Base-by-base conservation (phyloP, 495 filamentous ascomycete species). In the Annulohypoxylon nitens region DNA sequence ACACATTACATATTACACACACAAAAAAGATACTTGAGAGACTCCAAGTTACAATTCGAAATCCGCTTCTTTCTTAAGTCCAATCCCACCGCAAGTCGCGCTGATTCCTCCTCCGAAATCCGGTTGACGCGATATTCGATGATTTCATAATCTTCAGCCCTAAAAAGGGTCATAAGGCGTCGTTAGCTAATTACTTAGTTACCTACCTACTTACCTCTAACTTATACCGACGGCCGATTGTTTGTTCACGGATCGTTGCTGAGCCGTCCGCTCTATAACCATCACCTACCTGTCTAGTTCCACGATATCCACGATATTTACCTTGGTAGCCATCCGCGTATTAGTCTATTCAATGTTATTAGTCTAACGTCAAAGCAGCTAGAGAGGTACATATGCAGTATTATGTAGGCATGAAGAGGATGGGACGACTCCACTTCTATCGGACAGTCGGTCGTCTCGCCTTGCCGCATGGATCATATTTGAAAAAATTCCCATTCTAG, bases 101-200 rank as follows among this genome's bases (percentile, higher is more conserved):
- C n/a, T 26, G 34, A 41, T n/a, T 45, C 59, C 58, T 59, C 7
- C 61, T 45, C 69, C 69, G 69, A 71, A 71, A 55, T 47, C 69
- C 69, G 69, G 43, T 55, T 55, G 20, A 36, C 9, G 37, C 34
- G 18, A 48, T 50, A 26, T 55, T 47, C 23, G 25, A 53, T 20
- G 50, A 54, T 53, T 54, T 54, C 23, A 54, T 54, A 20, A 57
- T 20, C 30, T 37, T 57, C 53, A 57, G 53, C 53, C 53, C 53
- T 57, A 57, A 51, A 57, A 57, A 33, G 0, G 53, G 33, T 57
- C 53, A 57, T 33, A 57, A 37, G 30, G 1, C 53, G 18, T 20
- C 53, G 2, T 14, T 11, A 26, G 48, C 48, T 14, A 25, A 30
- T 30, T 30, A 30, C 30, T 6, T 30, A 6, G 30, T 6, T 30